A percentile compares a stretch with the other conserved stretches of the same genome.
Evolutionary conservation across 2,329 filamentous ascomycete genomes (phyloP).

Genomic region (Cytospora mali): DNA sequence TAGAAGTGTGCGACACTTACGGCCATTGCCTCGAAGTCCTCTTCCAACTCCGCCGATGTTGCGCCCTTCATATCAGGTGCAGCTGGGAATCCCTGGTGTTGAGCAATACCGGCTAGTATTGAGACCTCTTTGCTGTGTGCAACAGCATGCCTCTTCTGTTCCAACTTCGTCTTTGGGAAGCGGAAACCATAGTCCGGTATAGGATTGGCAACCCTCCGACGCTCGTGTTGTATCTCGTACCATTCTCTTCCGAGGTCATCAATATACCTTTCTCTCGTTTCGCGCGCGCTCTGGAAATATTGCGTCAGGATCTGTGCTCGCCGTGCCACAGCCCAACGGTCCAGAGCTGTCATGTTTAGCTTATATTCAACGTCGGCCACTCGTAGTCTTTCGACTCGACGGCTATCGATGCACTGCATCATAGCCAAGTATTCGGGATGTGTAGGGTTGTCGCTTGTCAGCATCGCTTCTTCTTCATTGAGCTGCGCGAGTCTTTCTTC

Average conservation of each 20-base stretch:
- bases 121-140: conserved; percentile 96
- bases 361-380: conserved; percentile 74
- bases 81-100: conserved; percentile 94
- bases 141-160: conserved; percentile 81
- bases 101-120: conserved; percentile 84
- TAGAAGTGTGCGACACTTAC: conserved; percentile 56
- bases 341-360: conserved; percentile 73
- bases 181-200: conserved; percentile 80
- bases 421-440: conserved; percentile 92
- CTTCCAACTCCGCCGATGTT: conserved; percentile 73
- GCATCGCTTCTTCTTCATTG: conserved; percentile 68
- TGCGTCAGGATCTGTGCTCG: conserved; percentile 86
- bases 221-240: conserved; percentile 89
- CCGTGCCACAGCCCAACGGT: conserved; percentile 76
- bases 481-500: conserved; percentile 84
- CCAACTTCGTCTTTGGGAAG: conserved; percentile 74
- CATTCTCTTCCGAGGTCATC: conserved; percentile 84
- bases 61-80: conserved; percentile 82
- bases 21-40: conserved; percentile 86
- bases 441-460: conserved; percentile 63
- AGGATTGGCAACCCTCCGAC: conserved; percentile 68
- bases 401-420: conserved; percentile 82
- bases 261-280: conserved; percentile 78
- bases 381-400: conserved; percentile 77
- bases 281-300: conserved; percentile 84